Percentiles rank a stretch among this genome's conserved stretches.
Conservation (phyloP, 2,329 filamentous ascomycete species). For the Fonsecaea pedrosoi region DNA sequence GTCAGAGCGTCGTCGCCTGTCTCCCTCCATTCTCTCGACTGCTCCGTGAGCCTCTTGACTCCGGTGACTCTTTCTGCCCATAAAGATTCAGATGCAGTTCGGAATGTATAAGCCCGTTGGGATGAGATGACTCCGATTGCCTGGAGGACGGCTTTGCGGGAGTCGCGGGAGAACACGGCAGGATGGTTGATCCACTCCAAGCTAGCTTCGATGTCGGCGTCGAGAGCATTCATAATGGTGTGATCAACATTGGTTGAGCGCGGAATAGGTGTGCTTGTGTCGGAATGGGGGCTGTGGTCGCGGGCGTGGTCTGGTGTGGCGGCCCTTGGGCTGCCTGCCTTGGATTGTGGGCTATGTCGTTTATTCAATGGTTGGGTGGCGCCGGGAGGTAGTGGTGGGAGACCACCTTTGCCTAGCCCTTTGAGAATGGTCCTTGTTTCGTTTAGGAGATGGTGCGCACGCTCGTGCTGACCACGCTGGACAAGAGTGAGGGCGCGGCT, state of each 20-base stretch:
- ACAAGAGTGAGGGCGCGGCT: conserved; percentile 90
- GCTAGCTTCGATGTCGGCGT: conserved; percentile 86
- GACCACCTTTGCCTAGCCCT: conserved; percentile 89
- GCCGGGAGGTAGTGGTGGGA: conserved; percentile 82
- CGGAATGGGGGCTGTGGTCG: conserved; percentile 47
- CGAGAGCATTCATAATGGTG: conserved; percentile 81
- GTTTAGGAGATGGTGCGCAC: conserved; percentile 86
- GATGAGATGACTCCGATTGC: conserved; percentile 96
- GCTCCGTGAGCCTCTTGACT: conserved; percentile 79
- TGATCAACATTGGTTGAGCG: conserved; percentile 73
- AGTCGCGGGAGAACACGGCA: conserved; percentile 90
- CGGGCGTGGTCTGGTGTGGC: conserved; percentile 48
- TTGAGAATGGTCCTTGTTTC: conserved; percentile 96
- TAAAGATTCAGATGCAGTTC: conserved; percentile 84
- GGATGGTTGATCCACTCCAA: conserved; percentile 98
- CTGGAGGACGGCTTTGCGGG: conserved; percentile 92
- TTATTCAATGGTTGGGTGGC: conserved; percentile 52
- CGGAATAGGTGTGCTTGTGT: conserved; percentile 52
- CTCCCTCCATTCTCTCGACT: conserved; percentile 90
- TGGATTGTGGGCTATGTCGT: conserved; percentile 48
- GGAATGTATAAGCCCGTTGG: conserved; percentile 91
- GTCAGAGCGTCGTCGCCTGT: conserved; percentile 68
- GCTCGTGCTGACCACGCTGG: conserved; percentile 88
- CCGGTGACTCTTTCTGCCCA: conserved; percentile 86
- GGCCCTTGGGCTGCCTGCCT: conserved; percentile 44